Evolutionary conservation across 768 basidiomycete species (phyloP).

Genomic region (Amanita rimosa): DNA sequence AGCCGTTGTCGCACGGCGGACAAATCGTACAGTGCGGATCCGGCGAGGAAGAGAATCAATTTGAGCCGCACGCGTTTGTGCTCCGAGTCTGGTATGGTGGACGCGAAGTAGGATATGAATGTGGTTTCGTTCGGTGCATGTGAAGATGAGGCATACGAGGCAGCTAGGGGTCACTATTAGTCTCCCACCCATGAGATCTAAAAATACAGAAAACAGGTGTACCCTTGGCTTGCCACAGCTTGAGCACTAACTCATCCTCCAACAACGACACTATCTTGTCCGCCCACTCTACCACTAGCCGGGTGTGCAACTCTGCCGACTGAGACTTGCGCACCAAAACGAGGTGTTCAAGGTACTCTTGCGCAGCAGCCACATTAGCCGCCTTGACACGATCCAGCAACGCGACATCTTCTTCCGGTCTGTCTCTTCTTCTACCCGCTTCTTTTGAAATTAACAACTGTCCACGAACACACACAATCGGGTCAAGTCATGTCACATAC

Average conservation of each 20-base stretch:
- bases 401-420: slow-evolving; percentile 48
- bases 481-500: slow-evolving; percentile 2
- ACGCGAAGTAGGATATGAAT: slow-evolving; percentile 67
- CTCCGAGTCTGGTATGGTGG: slow-evolving; percentile 73
- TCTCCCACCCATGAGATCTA: neutral
- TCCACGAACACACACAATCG: slow-evolving; percentile 26
- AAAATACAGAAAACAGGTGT: neutral
- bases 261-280: slow-evolving; percentile 41
- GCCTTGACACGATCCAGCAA: slow-evolving; percentile 46
- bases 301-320: slow-evolving; percentile 51
- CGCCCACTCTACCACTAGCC: slow-evolving; percentile 47
- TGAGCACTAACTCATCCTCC: slow-evolving; percentile 42
- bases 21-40: slow-evolving; percentile 59
- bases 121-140: slow-evolving; percentile 13
- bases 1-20: slow-evolving; percentile 32
- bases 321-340: slow-evolving; percentile 57
- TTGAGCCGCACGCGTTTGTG: slow-evolving; percentile 68
- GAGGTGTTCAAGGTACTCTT: slow-evolving; percentile 71
- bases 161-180: slow-evolving; percentile 22
- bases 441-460: slow-evolving; percentile 23
- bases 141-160: slow-evolving; percentile 31
- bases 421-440: slow-evolving; percentile 42
- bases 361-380: slow-evolving; percentile 49
- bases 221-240: slow-evolving; percentile 70
- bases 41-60: slow-evolving; percentile 69